Conservation (phyloP, 1,139 yeast genomes). For the Kurtzmaniella quercitrusa region DNA sequence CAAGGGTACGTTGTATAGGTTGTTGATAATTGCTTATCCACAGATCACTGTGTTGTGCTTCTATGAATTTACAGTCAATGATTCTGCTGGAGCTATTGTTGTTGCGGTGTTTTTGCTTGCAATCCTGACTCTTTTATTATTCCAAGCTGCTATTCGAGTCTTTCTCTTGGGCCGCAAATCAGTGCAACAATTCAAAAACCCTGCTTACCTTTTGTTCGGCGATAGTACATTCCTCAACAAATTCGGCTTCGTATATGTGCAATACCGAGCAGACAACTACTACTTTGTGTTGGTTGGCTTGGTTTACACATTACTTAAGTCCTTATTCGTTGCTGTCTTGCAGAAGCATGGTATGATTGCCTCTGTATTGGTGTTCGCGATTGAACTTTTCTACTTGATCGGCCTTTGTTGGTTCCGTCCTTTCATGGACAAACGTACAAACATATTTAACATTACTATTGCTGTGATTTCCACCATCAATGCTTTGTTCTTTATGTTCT, state of each 20-base stretch:
- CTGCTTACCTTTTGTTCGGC: conserved; percentile 88
- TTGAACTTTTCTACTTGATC: conserved; percentile 68
- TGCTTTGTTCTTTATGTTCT: conserved; percentile 82
- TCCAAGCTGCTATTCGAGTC: conserved; percentile 73
- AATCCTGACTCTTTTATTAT: conserved; percentile 53
- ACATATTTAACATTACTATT: conserved; percentile 83
- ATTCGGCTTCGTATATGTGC: conserved; percentile 91
- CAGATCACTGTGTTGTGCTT: conserved; percentile 77
- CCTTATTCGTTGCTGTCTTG: conserved; percentile 81
- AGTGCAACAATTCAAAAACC: conserved; percentile 70
- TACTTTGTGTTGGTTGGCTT: conserved; percentile 72
- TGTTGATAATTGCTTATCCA: conserved; percentile 78
- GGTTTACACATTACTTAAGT: conserved; percentile 63
- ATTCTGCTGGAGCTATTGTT: conserved; percentile 78
- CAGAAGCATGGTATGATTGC: conserved; percentile 79
- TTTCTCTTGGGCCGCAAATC: conserved; percentile 70
- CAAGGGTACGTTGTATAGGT: conserved; percentile 84
- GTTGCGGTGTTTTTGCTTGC: conserved; percentile 68
- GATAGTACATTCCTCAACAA: conserved; percentile 76
- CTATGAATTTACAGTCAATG: conserved; percentile 84
- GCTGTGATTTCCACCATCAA: conserved; percentile 75
- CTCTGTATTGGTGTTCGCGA: conserved; percentile 67
- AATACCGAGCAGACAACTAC: conserved; percentile 82
- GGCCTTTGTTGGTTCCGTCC: conserved; percentile 72
- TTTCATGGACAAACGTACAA: conserved; percentile 91